Evolutionary conservation across 208 protist species (phyloP), one percentile per base, ranked within the genome.

Genomic region (Leishmania aethiopica): DNA sequence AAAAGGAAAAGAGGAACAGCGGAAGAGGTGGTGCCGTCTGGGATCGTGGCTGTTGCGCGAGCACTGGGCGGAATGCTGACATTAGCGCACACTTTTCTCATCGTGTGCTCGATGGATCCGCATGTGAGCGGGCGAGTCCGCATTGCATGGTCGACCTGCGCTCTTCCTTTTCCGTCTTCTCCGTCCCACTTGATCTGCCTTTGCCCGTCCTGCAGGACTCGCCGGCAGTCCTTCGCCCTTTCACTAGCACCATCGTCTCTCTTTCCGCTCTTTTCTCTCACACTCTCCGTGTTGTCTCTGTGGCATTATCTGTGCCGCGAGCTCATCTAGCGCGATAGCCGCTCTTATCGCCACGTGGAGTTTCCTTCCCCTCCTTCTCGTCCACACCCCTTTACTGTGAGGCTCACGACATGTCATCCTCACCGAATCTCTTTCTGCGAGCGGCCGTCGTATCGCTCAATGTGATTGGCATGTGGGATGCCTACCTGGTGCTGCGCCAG

Each of bases 401-500:
- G n/a, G 7, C 2, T 49, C n/a, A 51, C 45, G 62, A 67, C 10
- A 86, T 86, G 82, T 70, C 47, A 19, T 40, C 37, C 37, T 6
- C 72, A 10, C 35, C 60, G 15, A 51, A 59, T 57, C 66, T 75
- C 1, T 94, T 94, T 78, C 80, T 90, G 64, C 70, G 69, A 53
- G 79, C 89, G 3, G 88, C 91, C 7, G 37, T 89, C 25, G 45
- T 95, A 51, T 85, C 85, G 8, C 75, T 81, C 40, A 95, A 93
- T 79, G 80, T 78, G 55, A 78, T 95, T 66, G 80, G 77, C 37
- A 2, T 87, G 35, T 93, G 91, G 91, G 90, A 93, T 53, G 79
- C 84, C 19, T 95, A 95, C 75, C 84, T 95, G 47, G 45, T 85
- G 17, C 88, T 74, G 55, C 89, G 91, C 15, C 89, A 95, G 80